A percentile compares a stretch with the other conserved stretches of the same genome.
Conservation (phyloP, 192 early-diverging fungal species). For the Coemansia sp. region DNA sequence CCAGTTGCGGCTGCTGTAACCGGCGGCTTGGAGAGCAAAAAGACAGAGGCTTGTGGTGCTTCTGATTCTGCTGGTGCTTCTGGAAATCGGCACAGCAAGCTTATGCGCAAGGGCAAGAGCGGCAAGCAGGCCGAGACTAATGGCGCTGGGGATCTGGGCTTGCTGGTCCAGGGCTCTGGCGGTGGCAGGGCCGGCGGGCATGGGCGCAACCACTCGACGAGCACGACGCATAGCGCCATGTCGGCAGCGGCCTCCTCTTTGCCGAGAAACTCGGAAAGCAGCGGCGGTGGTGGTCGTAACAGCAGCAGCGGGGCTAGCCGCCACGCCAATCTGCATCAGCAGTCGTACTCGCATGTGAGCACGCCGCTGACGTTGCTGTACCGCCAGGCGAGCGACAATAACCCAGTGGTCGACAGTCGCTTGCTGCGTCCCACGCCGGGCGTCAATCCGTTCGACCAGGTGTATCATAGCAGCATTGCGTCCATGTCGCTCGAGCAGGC, state of each 20-base stretch:
- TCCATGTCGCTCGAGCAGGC: slow-evolving; percentile 48
- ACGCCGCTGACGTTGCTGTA: not conserved
- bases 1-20: not conserved
- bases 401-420: slow-evolving; percentile 4
- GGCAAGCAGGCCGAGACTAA: slow-evolving; percentile 3
- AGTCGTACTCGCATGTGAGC: slow-evolving; percentile 2
- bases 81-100: slow-evolving; percentile 20
- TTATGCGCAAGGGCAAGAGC: slow-evolving; percentile 27
- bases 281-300: not conserved
- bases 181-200: slow-evolving; percentile 3
- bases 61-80: not conserved
- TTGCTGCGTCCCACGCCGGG: slow-evolving; percentile 3
- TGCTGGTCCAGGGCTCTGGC: slow-evolving; percentile 1
- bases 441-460: slow-evolving; percentile 33
- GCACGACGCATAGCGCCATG: slow-evolving; percentile 24
- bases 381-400: slow-evolving; percentile 1
- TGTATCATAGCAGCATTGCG: slow-evolving; percentile 25
- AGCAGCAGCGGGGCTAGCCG: slow-evolving; percentile 8
- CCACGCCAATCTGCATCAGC: slow-evolving; percentile 2
- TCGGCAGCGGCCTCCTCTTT: not conserved
- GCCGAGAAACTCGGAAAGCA: slow-evolving; percentile 29
- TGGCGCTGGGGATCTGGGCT: not conserved
- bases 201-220: slow-evolving; percentile 22
- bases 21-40: too few species aligned
- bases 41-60: too few species aligned